Evolutionary conservation across 2,329 filamentous ascomycete genomes (phyloP).

Genomic region (Chrysoporthe cubensis): DNA sequence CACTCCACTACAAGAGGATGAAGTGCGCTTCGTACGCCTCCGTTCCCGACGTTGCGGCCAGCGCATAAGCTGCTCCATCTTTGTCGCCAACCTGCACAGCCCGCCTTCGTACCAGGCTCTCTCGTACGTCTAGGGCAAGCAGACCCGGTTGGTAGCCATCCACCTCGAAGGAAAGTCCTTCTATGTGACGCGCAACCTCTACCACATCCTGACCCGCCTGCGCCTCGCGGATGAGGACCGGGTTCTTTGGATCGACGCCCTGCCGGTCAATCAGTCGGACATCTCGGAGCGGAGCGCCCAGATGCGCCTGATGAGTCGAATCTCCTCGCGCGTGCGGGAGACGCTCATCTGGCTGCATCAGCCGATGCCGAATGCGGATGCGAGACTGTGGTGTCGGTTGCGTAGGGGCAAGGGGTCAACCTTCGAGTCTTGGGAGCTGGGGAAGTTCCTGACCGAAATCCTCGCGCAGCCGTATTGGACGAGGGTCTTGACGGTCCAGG

Average conservation of each 20-base stretch:
- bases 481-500: too few species aligned
- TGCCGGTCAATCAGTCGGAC: background rate
- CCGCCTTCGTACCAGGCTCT: background rate
- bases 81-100: background rate
- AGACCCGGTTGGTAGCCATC: background rate
- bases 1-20: background rate
- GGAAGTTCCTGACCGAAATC: too few species aligned
- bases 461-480: too few species aligned
- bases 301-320: background rate
- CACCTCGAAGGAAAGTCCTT: background rate
- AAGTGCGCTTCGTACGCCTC: background rate
- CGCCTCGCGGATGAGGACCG: background rate
- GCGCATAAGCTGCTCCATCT: background rate
- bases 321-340: background rate
- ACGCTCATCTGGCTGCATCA: background rate
- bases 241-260: slow-evolving; percentile 5
- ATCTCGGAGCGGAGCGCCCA: background rate
- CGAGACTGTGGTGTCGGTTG: too few species aligned
- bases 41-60: background rate
- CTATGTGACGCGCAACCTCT: background rate
- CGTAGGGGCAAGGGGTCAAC: too few species aligned
- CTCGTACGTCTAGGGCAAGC: slow-evolving; percentile 2
- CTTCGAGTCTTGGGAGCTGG: too few species aligned
- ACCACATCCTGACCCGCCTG: background rate
- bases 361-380: background rate